Evolutionary conservation across 257 asterid species (phyloP), one percentile per base, ranked within the genome.

Genomic region (Pogostemon cablin): DNA sequence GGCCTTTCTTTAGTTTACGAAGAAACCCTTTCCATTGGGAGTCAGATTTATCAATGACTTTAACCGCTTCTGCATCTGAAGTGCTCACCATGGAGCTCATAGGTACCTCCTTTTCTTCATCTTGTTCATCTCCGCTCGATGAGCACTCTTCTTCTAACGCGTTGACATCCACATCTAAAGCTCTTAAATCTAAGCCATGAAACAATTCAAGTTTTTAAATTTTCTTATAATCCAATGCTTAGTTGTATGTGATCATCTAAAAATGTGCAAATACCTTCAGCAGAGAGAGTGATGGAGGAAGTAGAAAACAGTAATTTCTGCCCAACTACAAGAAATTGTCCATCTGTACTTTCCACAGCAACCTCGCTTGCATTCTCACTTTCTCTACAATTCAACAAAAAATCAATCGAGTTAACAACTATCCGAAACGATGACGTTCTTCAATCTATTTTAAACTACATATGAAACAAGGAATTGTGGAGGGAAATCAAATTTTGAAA

Each of bases 21-120:
- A 95, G 80, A 69, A 91, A 95, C 39, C 92, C 98, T 42, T 79
- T 87, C 98, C 95, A 95, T 67, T 88, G 96, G 42, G 96, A 82
- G 61, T 88, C 86, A 0, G 57, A 0, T 74, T 84, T 86, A 0
- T 62, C 84, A n/a, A 66, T 73, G 15, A 34, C 25, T 59, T 74
- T 75, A 40, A 67, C 57, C 34, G 66, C 54, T 42, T 79, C 88
- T 11, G 81, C 58, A 65, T 86, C 86, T 38, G 84, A 78, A 78
- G 87, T 73, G 56, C 88, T 81, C 6, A 75, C 56, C 40, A 55
- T 74, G 5, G 91, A 67, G 66, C 72, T 60, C 11, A 77, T 52
- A 64, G 84, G 49, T 59, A 83, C 83, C 39, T 59, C 68, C 57
- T 67, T 84, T 9, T 65, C 75, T 32, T 83, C 87, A 4, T 83